Percentiles rank a stretch among this genome's conserved stretches.
Conservation (phyloP, 306 rosid genomes). For the Rosa persica region DNA sequence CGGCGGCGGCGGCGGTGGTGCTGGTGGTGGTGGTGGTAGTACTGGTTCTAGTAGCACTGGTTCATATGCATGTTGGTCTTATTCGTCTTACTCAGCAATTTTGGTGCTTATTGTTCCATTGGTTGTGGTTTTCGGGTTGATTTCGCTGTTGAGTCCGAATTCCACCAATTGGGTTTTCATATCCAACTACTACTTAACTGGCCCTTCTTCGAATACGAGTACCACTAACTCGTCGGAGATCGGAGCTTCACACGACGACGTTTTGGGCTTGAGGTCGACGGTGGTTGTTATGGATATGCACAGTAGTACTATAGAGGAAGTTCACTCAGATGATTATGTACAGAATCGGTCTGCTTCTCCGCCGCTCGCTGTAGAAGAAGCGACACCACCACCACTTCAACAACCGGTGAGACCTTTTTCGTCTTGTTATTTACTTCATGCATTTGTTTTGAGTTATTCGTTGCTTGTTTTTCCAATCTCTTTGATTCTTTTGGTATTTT, state of each 20-base stretch:
- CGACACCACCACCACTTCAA: slow-evolving; percentile 28
- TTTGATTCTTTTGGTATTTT: slow-evolving; percentile 1
- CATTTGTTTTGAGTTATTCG: neutral
- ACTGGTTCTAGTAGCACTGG: neutral
- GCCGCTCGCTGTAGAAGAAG: slow-evolving; percentile 32
- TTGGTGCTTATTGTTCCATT: slow-evolving; percentile 55
- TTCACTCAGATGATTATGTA: slow-evolving; percentile 45
- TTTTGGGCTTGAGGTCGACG: slow-evolving; percentile 34
- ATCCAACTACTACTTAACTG: slow-evolving; percentile 1
- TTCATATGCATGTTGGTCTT: slow-evolving; percentile 25
- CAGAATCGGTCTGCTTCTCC: slow-evolving; percentile 57
- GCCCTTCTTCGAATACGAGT: slow-evolving; percentile 10
- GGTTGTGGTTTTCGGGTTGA: slow-evolving; percentile 47
- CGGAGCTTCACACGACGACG: neutral
- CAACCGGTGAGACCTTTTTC: slow-evolving; percentile 35
- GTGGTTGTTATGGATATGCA: slow-evolving; percentile 32
- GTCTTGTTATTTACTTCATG: neutral
- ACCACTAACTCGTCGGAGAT: slow-evolving; percentile 4
- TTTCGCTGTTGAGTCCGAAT: slow-evolving; percentile 53
- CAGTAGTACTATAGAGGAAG: slow-evolving; percentile 35
- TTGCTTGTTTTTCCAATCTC: slow-evolving; percentile 4
- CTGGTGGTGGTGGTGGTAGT: neutral
- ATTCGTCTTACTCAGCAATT: slow-evolving; percentile 34
- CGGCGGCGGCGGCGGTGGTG: neutral
- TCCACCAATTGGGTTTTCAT: slow-evolving; percentile 35